These are phyloP conservation scores for Circinella minor DNA, from an alignment of 371 early-diverging fungal genomes.

Conservation along the genomic window DNA sequence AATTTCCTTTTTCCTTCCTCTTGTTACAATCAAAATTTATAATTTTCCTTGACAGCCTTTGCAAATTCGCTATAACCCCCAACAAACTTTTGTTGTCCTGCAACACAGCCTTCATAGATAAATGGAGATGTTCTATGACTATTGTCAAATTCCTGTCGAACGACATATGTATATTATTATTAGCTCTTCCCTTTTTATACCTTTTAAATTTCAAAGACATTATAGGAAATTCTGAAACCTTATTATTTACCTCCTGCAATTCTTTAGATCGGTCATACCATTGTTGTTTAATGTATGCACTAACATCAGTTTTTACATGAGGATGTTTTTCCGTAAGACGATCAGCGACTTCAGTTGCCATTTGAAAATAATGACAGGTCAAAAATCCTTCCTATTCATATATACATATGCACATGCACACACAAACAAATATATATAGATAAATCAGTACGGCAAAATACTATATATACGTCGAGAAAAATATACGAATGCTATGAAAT, in stretches of 20 bases:
- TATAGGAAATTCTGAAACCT: background rate
- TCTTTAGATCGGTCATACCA: conserved; percentile 49
- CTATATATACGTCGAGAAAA: too few species aligned
- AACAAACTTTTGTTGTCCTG: conserved; percentile 36
- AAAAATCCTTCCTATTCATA: conserved; percentile 52
- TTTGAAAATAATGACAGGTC: conserved; percentile 49
- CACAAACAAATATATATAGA: too few species aligned
- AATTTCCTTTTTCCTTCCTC: background rate
- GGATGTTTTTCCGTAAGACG: conserved; percentile 36
- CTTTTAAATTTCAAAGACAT: background rate
- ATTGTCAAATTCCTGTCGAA: conserved; percentile 37
- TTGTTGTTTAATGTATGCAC: conserved; percentile 46
- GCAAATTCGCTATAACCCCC: conserved; percentile 60
- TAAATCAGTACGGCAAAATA: too few species aligned
- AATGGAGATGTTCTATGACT: conserved; percentile 56
- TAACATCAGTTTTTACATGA: conserved; percentile 49
- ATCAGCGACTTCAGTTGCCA: conserved; percentile 48
- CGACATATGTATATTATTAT: background rate
- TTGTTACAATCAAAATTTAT: conserved; percentile 31
- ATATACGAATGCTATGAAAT: background rate
- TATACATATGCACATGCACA: too few species aligned
- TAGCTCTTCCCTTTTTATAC: background rate
- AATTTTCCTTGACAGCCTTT: conserved; percentile 31
- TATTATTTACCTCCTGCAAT: conserved; percentile 40
- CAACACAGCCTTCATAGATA: conserved; percentile 56